These are phyloP conservation scores for Epichloe festucae DNA, from an alignment of 2,329 filamentous ascomycete genomes.

Conservation along the genomic window DNA sequence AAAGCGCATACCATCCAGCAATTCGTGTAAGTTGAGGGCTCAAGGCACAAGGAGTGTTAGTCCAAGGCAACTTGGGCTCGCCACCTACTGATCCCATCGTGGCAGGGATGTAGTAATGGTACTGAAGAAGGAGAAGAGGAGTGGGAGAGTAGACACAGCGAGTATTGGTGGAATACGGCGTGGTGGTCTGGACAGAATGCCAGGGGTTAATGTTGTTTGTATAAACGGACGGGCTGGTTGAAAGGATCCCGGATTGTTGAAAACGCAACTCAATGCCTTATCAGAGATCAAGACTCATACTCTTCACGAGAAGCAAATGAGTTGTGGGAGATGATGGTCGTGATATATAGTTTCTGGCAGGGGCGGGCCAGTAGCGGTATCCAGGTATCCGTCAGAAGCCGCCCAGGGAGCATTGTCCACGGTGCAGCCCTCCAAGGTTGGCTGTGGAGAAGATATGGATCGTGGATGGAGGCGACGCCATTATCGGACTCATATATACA, in stretches of 20 bases:
- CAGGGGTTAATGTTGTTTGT: neutral
- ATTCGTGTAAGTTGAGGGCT: constrained; percentile 53
- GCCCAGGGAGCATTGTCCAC: constrained; percentile 4
- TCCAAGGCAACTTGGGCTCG: constrained; percentile 44
- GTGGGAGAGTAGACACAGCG: neutral
- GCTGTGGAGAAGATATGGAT: constrained; percentile 8
- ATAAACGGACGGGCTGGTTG: constrained; percentile 1
- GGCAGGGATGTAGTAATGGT: neutral
- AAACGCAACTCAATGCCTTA: neutral
- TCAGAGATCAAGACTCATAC: neutral
- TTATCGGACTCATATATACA: constrained; percentile 1
- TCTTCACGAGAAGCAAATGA: no score
- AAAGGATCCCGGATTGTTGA: constrained; percentile 2
- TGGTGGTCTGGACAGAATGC: neutral
- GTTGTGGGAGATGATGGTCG: constrained; percentile 1
- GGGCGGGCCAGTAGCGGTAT: neutral
- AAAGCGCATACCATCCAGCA: constrained; percentile 52
- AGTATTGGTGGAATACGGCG: neutral
- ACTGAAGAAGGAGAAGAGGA: neutral
- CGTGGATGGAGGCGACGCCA: constrained; percentile 6
- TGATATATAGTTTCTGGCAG: constrained; percentile 6
- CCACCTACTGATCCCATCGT: constrained; percentile 28
- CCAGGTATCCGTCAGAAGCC: constrained; percentile 8
- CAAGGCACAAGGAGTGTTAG: constrained; percentile 57
- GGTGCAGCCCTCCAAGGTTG: constrained; percentile 7